Evolutionary conservation across 805 yeast species (phyloP), one percentile per base, ranked within the genome.

Genomic region (Wickerhamomyces xylosicus): DNA sequence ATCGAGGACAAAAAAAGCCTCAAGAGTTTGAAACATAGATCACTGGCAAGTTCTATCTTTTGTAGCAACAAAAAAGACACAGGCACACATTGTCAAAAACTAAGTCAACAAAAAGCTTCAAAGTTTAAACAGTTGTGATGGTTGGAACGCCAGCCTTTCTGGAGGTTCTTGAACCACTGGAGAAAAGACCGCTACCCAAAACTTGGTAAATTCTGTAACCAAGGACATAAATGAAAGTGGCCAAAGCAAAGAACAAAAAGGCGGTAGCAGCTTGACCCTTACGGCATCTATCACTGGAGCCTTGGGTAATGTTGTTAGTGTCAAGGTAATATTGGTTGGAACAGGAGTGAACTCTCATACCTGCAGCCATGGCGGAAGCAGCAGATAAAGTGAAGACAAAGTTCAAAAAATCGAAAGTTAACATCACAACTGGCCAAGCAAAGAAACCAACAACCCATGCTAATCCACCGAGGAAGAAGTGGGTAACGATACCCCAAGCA

Each of bases 281-380:
- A 73, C 97, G 85, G 71, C 99, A 92, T 72, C 97, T 79, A 56
- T 77, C 84, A 18, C 67, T 55, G 33, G 79, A 70, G 49, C 95
- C 94, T 68, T 85, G 85, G 44, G 84, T 63, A 52, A 85, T 72
- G 45, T 62, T 62, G 74, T 90, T 90, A 48, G 52, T 36, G 50
- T 76, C 68, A 49, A 87, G 44, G 71, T 85, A 87, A 40, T 33
- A 42, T 45, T 67, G 49, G 77, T 86, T 82, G 51, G 68, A 43
- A 72, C 98, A 90, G 32, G 95, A 81, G 72, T 87, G 96, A 47
- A 71, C 72, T 64, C 89, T 77, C 58, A 84, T 78, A 54, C 79
- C 94, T 44, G 85, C 95, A 39, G 97, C 97, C 58, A 92, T 69
- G 38, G 95, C 95, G 42, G 95, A 78, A 54, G 89, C 97, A 48